A percentile compares a stretch with the other conserved stretches of the same genome.
Conservation (phyloP, 805 yeast species). For the Nakazawaea pomicola region DNA sequence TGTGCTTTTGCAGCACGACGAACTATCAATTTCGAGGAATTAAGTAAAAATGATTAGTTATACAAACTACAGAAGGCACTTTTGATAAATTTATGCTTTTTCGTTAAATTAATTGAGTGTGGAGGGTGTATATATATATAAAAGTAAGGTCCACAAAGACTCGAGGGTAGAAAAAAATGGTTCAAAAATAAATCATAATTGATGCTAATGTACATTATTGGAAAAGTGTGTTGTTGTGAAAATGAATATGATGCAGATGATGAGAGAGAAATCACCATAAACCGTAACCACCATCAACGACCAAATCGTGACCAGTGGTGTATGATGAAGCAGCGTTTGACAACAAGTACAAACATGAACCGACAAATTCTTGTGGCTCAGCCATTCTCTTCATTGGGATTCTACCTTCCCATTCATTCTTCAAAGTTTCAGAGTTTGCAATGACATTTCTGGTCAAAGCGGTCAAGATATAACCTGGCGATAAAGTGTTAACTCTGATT, state of each 20-base stretch:
- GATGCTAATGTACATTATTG: background rate
- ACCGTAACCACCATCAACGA: constrained; percentile 84
- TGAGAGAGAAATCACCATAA: constrained; percentile 49
- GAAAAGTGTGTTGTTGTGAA: background rate
- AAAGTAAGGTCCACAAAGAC: background rate
- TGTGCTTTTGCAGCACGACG: too few relatives aligned
- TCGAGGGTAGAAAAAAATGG: background rate
- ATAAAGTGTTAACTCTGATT: constrained; percentile 71
- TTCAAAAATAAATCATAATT: background rate
- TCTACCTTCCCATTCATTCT: constrained; percentile 66
- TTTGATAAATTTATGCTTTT: too few relatives aligned
- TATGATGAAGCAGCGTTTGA: constrained; percentile 66
- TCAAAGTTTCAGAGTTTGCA: constrained; percentile 52
- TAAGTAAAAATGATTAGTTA: too few relatives aligned
- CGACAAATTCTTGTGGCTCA: constrained; percentile 78
- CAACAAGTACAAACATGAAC: constrained; percentile 69
- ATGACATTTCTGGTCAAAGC: constrained; percentile 73
- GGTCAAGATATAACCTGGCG: constrained; percentile 79
- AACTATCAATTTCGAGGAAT: too few relatives aligned
- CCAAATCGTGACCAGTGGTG: constrained; percentile 80
- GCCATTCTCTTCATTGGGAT: constrained; percentile 82
- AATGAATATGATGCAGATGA: background rate
- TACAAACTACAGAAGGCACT: too few relatives aligned
- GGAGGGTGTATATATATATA: background rate
- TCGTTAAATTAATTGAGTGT: too few relatives aligned